Evolutionary conservation across 495 filamentous ascomycete genomes (phyloP).

Genomic region (Gamarada debralockiae): DNA sequence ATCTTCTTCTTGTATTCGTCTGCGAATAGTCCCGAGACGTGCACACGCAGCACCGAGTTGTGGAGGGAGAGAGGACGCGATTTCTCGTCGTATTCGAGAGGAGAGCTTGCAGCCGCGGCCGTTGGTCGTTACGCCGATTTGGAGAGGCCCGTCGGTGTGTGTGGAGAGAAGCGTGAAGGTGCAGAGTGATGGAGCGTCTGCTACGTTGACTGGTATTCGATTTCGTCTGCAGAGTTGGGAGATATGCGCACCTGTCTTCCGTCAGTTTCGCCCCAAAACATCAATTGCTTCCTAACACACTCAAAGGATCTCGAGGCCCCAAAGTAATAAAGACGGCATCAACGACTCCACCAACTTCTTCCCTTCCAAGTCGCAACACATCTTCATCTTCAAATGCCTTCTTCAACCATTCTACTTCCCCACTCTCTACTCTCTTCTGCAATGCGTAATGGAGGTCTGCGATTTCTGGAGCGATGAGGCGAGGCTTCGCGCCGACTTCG

Average conservation of each 20-base stretch:
- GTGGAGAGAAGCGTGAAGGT: slow-evolving; percentile 87
- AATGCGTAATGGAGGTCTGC: slow-evolving; percentile 68
- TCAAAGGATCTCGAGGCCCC: slow-evolving; percentile 46
- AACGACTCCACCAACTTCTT: slow-evolving; percentile 73
- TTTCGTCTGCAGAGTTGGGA: slow-evolving; percentile 71
- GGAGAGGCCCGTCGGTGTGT: slow-evolving; percentile 84
- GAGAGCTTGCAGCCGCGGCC: slow-evolving; percentile 94
- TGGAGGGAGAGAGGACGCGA: slow-evolving; percentile 71
- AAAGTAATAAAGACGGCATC: slow-evolving; percentile 90
- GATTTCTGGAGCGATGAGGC: slow-evolving; percentile 71
- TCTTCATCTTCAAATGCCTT: slow-evolving; percentile 71
- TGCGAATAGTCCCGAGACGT: slow-evolving; percentile 70
- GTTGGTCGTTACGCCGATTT: slow-evolving; percentile 94
- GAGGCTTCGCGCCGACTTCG: slow-evolving; percentile 80
- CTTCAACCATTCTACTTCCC: slow-evolving; percentile 67
- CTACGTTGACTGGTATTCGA: slow-evolving; percentile 88
- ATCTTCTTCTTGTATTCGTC: slow-evolving; percentile 77
- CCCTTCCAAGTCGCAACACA: slow-evolving; percentile 69
- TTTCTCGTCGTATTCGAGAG: slow-evolving; percentile 82
- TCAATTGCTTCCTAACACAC: slow-evolving; percentile 30
- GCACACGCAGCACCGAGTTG: slow-evolving; percentile 83
- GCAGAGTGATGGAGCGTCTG: slow-evolving; percentile 84
- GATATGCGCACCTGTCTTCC: slow-evolving; percentile 54
- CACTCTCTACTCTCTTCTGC: slow-evolving; percentile 65
- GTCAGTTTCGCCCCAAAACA: background rate